These are phyloP conservation scores for Cucurbita maxima DNA, from an alignment of 306 rosid species.

Conservation along the genomic window DNA sequence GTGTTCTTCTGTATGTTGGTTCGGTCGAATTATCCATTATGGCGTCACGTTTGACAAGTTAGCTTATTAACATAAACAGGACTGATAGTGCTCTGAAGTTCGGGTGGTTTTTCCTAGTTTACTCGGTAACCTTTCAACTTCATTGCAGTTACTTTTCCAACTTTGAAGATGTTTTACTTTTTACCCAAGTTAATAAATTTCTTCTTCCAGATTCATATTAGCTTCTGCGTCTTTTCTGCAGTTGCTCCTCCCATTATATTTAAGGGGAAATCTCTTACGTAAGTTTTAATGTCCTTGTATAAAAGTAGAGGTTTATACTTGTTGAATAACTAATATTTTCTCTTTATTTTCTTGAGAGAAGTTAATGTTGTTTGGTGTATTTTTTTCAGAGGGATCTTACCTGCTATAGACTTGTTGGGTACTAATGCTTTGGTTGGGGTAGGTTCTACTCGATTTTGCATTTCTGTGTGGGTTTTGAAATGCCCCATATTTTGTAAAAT, in stretches of 20 bases:
- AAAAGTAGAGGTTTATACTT: background rate
- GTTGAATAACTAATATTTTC: background rate
- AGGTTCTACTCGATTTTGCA: slow-evolving; percentile 13
- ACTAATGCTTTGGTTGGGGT: slow-evolving; percentile 44
- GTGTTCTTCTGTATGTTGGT: background rate
- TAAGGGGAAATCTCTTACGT: slow-evolving; percentile 79
- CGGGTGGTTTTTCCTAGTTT: slow-evolving; percentile 71
- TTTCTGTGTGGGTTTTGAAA: background rate
- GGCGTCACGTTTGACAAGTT: background rate
- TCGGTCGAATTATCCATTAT: background rate
- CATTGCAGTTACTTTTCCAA: slow-evolving; percentile 9
- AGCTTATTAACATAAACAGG: slow-evolving; percentile 27
- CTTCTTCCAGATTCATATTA: slow-evolving; percentile 60
- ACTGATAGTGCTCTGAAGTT: slow-evolving; percentile 90
- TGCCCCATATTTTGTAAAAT: background rate
- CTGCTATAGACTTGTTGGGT: slow-evolving; percentile 52
- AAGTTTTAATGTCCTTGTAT: slow-evolving; percentile 19
- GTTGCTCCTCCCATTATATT: slow-evolving; percentile 83
- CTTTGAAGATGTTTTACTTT: slow-evolving; percentile 9
- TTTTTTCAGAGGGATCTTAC: slow-evolving; percentile 65
- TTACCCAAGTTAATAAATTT: slow-evolving; percentile 12
- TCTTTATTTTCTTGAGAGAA: background rate
- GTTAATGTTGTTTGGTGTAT: slow-evolving; percentile 20
- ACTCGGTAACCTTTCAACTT: slow-evolving; percentile 26
- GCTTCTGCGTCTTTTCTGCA: slow-evolving; percentile 59